Evolutionary conservation across 169 alveolate species (phyloP), one percentile per base, ranked within the genome.

Genomic region (Eimeria sp.): DNA sequence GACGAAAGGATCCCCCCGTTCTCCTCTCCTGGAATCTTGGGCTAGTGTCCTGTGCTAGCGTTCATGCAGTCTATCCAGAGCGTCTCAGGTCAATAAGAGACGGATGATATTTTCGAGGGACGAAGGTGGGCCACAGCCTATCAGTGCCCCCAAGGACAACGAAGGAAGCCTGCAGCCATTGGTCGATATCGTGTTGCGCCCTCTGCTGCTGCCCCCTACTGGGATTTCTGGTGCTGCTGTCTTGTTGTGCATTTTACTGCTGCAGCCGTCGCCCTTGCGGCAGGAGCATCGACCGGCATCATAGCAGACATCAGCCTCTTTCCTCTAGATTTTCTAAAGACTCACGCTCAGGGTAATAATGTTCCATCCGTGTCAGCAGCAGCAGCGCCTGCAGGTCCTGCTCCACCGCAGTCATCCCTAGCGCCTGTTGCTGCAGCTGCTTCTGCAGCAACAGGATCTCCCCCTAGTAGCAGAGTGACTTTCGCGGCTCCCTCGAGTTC

Each of bases 211-310:
- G 67, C 89, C 30, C 7, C 7, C 0, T 34, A 1, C 40, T 34
- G 40, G 40, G 40, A 34, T 34, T n/a, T 43, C 14, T 25, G 57
- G 43, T 54, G 75, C 40, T 13, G 75, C 27, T 9, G 7, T 43
- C 14, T 27, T 54, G 27, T 11, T 54, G 75, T 5, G 40, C n/a
- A 40, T n/a, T 30, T 30, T 51, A 61, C 84, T 89, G 84, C 86
- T 72, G 84, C 95, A 72, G 95, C 72, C 27, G 95, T 70, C 47
- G 95, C 84, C 84, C 87, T 89, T 63, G 84, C 87, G 84, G 95
- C 95, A n/a, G 95, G 95, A 49, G 95, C 88, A 54, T 89, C 88
- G 25, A 73, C 95, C n/a, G 95, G 95, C 5, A 73, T 89, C 13
- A 89, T 73, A 27, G 83, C 87, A 34, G 95, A 89, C 45, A 27